A percentile compares a stretch with the other conserved stretches of the same genome.
Evolutionary conservation across 257 asterid genomes (phyloP).

Genomic region (Lantana camara): DNA sequence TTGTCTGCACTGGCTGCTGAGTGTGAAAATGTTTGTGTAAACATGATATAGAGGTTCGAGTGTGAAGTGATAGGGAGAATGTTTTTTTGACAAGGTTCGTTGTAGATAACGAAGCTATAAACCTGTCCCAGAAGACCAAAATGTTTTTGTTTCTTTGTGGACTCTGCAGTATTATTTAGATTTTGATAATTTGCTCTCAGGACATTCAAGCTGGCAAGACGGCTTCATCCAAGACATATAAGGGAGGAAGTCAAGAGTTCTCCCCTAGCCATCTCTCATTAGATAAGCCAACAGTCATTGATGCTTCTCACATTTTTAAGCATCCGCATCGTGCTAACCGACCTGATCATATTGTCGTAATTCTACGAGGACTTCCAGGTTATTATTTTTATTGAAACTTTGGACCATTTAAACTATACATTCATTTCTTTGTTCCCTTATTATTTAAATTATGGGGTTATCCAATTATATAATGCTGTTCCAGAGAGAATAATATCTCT

Average conservation of each 20-base stretch:
- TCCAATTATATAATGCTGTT: constrained; percentile 2
- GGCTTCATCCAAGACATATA: constrained; percentile 46
- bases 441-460: constrained; percentile 4
- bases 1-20: constrained; percentile 12
- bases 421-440: constrained; percentile 6
- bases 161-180: constrained; percentile 5
- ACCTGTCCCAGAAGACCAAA: not conserved
- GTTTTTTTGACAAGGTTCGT: constrained; percentile 11
- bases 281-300: constrained; percentile 62
- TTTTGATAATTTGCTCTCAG: constrained; percentile 39
- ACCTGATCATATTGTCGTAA: constrained; percentile 87
- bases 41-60: not conserved
- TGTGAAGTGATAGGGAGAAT: not conserved
- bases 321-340: constrained; percentile 82
- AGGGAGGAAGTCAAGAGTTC: constrained; percentile 49
- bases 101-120: not conserved
- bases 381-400: not conserved
- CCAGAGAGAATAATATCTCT: constrained; percentile 1
- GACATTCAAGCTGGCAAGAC: constrained; percentile 42
- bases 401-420: not conserved
- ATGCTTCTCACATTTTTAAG: constrained; percentile 80
- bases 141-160: not conserved
- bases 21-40: not conserved
- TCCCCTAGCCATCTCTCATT: constrained; percentile 39
- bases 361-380: constrained; percentile 99